A percentile compares a stretch with the other conserved stretches of the same genome.
These are phyloP conservation scores for Solanum piurae DNA, from an alignment of 257 asterid genomes.

Conservation along the genomic window DNA sequence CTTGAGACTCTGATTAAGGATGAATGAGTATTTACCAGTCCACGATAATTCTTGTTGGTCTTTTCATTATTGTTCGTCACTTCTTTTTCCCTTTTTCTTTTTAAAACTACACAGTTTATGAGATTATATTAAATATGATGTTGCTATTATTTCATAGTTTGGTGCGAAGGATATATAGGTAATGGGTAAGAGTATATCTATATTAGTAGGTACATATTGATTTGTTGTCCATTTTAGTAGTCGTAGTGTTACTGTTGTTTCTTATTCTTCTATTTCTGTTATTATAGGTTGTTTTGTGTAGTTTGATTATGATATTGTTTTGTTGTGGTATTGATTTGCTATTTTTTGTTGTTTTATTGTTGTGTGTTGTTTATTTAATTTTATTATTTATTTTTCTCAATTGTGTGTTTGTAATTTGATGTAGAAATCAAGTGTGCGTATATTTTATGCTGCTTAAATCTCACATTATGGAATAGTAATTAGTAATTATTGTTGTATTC, in stretches of 20 bases:
- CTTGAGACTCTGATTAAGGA: accelerated
- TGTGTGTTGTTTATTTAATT: no score
- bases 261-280: accelerated
- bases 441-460: not conserved
- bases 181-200: not conserved
- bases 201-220: not conserved
- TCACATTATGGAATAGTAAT: no score
- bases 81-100: not conserved
- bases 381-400: no score
- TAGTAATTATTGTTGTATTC: not conserved
- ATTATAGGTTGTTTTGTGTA: accelerated
- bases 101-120: accelerated
- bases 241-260: not conserved
- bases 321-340: not conserved
- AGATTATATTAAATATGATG: no score
- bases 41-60: accelerated
- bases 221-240: not conserved
- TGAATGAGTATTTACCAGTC: accelerated
- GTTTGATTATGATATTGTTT: no score
- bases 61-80: not conserved
- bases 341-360: no score
- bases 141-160: no score
- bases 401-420: accelerated
- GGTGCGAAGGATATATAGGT: no score
- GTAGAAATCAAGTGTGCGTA: not conserved